These are phyloP conservation scores for Mollisiaceae sp. DNA, from an alignment of 2,329 filamentous ascomycete genomes.

Conservation along the genomic window DNA sequence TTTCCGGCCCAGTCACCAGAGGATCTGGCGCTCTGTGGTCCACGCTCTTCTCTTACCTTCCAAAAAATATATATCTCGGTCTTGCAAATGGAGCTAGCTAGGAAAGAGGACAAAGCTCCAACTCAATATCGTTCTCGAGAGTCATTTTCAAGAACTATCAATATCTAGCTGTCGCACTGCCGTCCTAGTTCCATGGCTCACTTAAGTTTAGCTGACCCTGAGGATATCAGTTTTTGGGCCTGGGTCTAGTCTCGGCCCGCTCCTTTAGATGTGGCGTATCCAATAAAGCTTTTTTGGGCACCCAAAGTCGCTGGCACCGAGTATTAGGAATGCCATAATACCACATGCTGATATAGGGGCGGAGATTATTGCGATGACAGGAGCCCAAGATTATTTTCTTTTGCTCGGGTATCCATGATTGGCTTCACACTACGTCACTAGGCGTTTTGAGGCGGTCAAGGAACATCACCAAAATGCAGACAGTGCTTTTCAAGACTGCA, in stretches of 20 bases:
- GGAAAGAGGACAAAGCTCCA: constrained; percentile 3
- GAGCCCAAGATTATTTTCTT: constrained; percentile 19
- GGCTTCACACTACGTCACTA: constrained; percentile 27
- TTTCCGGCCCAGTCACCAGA: background rate
- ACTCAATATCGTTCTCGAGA: background rate
- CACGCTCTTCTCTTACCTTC: background rate
- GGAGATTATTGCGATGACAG: constrained; percentile 3
- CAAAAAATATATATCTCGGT: background rate
- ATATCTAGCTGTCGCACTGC: background rate
- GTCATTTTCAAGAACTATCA: background rate
- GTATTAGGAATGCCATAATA: constrained; percentile 6
- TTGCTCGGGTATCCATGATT: constrained; percentile 10
- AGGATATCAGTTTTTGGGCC: constrained; percentile 6
- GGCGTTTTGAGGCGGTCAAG: constrained; percentile 21
- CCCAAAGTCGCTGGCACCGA: constrained; percentile 14
- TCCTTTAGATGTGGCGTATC: constrained; percentile 14
- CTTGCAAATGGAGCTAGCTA: background rate
- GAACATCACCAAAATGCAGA: constrained; percentile 2
- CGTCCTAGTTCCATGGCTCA: constrained; percentile 7
- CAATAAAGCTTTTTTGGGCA: constrained; percentile 17
- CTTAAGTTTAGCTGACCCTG: constrained; percentile 1
- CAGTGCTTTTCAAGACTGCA: background rate
- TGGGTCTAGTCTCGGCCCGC: constrained; percentile 22
- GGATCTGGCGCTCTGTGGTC: background rate
- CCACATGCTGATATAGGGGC: background rate